phyloP scores from a whole-genome alignment of 192 early-diverging fungal genomes.

The Coemansia sp. region DNA sequence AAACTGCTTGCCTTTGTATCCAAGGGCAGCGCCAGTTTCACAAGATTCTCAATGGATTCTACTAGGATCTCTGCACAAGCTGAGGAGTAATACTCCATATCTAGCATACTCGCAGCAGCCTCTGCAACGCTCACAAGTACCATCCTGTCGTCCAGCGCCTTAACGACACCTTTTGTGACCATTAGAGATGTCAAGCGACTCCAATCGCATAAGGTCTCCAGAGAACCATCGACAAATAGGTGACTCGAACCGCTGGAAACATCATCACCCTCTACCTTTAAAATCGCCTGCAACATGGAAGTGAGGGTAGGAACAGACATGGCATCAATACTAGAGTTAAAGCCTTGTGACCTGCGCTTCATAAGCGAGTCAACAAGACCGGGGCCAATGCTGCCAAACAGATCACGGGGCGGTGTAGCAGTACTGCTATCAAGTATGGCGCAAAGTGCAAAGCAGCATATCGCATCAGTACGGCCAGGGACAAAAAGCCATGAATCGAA shows the following conservation, averaged over 20 bases:
- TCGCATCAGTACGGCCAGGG: constrained; percentile 7
- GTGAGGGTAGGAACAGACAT: neutral
- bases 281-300: constrained; percentile 4
- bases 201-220: constrained; percentile 32
- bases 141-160: constrained; percentile 21
- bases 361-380: neutral
- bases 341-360: neutral
- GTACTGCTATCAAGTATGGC: constrained; percentile 17
- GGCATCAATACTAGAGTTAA: neutral
- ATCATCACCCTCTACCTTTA: neutral
- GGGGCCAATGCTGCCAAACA: neutral
- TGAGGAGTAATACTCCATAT: neutral
- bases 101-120: constrained; percentile 13
- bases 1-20: constrained; percentile 1
- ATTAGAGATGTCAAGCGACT: constrained; percentile 2
- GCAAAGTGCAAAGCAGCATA: constrained; percentile 16
- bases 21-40: constrained; percentile 33
- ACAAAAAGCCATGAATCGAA: constrained; percentile 26
- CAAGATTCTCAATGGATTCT: constrained; percentile 25
- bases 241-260: neutral
- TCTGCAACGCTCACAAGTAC: constrained; percentile 26
- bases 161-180: constrained; percentile 11
- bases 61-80: constrained; percentile 35
- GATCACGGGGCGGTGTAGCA: neutral
- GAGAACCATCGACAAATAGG: constrained; percentile 24